A percentile compares a stretch with the other conserved stretches of the same genome.
These are phyloP conservation scores for Boletus insuetus DNA, from an alignment of 768 basidiomycete species.

Conservation along the genomic window DNA sequence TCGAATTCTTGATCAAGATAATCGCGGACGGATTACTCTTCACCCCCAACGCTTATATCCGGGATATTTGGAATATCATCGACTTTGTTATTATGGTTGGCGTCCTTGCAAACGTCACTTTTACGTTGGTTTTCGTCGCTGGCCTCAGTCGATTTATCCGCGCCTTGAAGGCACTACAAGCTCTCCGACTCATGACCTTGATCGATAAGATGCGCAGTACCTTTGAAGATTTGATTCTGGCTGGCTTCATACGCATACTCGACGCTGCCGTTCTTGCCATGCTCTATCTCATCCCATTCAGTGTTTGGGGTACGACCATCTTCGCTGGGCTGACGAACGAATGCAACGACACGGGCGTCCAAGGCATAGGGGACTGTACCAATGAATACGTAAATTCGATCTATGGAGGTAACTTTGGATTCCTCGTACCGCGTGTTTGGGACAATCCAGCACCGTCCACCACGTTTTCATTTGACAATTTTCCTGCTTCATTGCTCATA, in stretches of 20 bases:
- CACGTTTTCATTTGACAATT: conserved; percentile 86
- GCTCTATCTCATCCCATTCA: conserved; percentile 89
- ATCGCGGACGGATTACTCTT: conserved; percentile 91
- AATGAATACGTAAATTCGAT: conserved; percentile 71
- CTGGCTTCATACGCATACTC: conserved; percentile 78
- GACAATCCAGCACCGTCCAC: conserved; percentile 79
- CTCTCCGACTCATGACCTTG: conserved; percentile 86
- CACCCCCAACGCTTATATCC: conserved; percentile 88
- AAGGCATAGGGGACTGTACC: conserved; percentile 62
- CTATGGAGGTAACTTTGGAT: conserved; percentile 60
- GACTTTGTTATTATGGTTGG: conserved; percentile 85
- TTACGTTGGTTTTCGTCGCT: conserved; percentile 69
- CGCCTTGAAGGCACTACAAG: conserved; percentile 83
- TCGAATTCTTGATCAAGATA: conserved; percentile 88
- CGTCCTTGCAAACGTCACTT: conserved; percentile 69
- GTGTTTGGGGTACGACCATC: conserved; percentile 92
- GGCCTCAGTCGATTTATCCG: conserved; percentile 81
- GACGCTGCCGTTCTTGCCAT: conserved; percentile 89
- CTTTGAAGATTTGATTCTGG: conserved; percentile 83
- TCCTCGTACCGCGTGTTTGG: conserved; percentile 85
- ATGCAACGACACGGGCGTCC: conserved; percentile 67
- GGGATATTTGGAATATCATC: conserved; percentile 88
- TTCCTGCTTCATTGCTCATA: conserved; percentile 80
- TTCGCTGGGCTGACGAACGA: conserved; percentile 80
- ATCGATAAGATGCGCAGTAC: conserved; percentile 84